Evolutionary conservation across 768 basidiomycete genomes (phyloP), one percentile per base, ranked within the genome.

Genomic region (Kwoniella dejecticola): DNA sequence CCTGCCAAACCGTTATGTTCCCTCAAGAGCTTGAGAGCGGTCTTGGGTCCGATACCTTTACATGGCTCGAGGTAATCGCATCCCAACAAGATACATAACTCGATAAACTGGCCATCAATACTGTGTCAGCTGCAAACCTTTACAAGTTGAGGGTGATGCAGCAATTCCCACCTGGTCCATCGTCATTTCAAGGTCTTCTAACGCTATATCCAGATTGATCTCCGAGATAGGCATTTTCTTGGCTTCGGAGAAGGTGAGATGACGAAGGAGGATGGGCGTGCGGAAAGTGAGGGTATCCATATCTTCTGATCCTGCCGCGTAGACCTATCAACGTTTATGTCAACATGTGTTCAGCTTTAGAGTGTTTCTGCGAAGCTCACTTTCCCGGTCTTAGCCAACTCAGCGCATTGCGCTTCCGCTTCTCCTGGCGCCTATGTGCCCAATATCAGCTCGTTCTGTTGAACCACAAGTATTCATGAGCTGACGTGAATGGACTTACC

Each of bases 31-130:
- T 98, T 99, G 52, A 96, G 82, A 2, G 95, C 96, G 13, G 88
- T 91, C 77, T 97, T 96, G 13, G 96, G 94, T 26, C 96, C 96
- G 42, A 99, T 82, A 2, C 96, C 96, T 79, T 87, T 94, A 76
- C 96, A 92, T n/a, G 96, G 96, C 77, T 99, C 96, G 60, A 99
- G 87, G 80, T 99, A 99, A 75, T 99, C 96, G 62, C 96, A 99
- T 4, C 96, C 96, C 38, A 98, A 86, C 8, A 99, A 84, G 66
- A 99, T 89, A 75, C 95, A 99, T 3, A 99, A 83, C 69, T 99
- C 96, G 69, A 92, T 89, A 74, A 99, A 99, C 91, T 97, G 70
- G 48, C 13, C 27, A n/a, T n/a, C n/a, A n/a, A n/a, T n/a, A n/a
- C n/a, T 41, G 2, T 40, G 23, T 23, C n/a, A 17, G 29, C n/a